Evolutionary conservation across 805 yeast genomes (phyloP).

Genomic region (Ogataea polymorpha): DNA sequence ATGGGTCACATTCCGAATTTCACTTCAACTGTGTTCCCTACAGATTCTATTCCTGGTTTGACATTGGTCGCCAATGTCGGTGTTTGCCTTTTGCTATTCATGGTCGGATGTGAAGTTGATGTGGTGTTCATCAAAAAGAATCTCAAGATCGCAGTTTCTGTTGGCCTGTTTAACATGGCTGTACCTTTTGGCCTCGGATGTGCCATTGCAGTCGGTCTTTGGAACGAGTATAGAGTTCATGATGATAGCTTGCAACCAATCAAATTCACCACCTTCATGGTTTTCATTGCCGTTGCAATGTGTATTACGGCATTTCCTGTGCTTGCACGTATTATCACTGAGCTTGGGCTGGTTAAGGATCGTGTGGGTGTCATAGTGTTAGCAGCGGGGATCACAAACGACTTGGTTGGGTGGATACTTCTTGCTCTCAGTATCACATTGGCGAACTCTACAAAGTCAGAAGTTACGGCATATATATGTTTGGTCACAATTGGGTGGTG

Average conservation of each 20-base stretch:
- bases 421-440: constrained; percentile 73
- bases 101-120: constrained; percentile 80
- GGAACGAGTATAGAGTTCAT: constrained; percentile 46
- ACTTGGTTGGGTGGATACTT: constrained; percentile 77
- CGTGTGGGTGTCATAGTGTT: constrained; percentile 71
- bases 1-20: constrained; percentile 70
- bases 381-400: constrained; percentile 81
- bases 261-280: constrained; percentile 71
- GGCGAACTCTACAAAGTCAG: constrained; percentile 69
- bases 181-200: constrained; percentile 81
- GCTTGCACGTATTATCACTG: constrained; percentile 72
- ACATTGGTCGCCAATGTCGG: constrained; percentile 73
- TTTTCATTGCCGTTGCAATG: constrained; percentile 79
- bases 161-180: constrained; percentile 70
- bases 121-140: constrained; percentile 59
- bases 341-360: constrained; percentile 64
- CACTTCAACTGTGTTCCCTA: constrained; percentile 62
- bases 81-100: constrained; percentile 67
- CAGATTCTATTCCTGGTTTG: constrained; percentile 57
- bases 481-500: constrained; percentile 70
- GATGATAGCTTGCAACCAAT: constrained; percentile 35
- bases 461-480: constrained; percentile 66
- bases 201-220: constrained; percentile 64
- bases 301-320: constrained; percentile 88
- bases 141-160: constrained; percentile 57